Conservation (phyloP, 495 filamentous ascomycete genomes). For the Trichoderma reesei region DNA sequence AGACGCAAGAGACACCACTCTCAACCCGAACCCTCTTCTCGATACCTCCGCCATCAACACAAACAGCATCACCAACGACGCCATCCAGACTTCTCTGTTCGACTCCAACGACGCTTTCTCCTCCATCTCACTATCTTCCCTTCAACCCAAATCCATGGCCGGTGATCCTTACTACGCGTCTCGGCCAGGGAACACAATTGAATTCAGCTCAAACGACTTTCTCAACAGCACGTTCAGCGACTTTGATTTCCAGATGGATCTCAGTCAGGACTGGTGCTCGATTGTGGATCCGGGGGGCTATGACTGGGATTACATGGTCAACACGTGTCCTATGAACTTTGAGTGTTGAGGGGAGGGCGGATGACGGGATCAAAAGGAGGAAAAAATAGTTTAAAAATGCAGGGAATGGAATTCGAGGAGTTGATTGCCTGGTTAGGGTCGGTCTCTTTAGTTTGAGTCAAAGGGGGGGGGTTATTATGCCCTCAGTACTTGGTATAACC, state of each 20-base stretch:
- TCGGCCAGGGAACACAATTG: neutral
- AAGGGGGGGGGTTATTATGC: too few relatives aligned
- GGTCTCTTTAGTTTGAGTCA: too few relatives aligned
- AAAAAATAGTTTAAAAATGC: too few relatives aligned
- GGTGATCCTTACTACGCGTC: neutral
- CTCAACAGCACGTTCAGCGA: neutral
- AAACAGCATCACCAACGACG: neutral
- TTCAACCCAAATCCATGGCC: neutral
- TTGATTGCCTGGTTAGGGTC: too few relatives aligned
- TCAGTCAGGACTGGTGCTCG: neutral
- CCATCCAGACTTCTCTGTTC: neutral
- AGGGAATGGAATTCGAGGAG: too few relatives aligned
- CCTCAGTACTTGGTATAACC: too few relatives aligned
- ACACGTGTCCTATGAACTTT: neutral
- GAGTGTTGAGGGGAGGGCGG: too few relatives aligned
- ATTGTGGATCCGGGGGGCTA: neutral
- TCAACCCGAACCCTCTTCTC: too few relatives aligned
- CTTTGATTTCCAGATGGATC: constrained; percentile 5
- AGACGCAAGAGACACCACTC: too few relatives aligned
- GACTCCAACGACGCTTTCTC: neutral
- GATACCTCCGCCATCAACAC: neutral
- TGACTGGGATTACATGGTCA: neutral
- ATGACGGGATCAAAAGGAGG: too few relatives aligned
- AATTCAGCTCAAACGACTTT: neutral
- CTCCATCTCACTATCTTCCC: neutral